Percentiles rank a stretch among this genome's conserved stretches.
Conservation (phyloP, 148 eudicot genomes). For the Drosera capensis region DNA sequence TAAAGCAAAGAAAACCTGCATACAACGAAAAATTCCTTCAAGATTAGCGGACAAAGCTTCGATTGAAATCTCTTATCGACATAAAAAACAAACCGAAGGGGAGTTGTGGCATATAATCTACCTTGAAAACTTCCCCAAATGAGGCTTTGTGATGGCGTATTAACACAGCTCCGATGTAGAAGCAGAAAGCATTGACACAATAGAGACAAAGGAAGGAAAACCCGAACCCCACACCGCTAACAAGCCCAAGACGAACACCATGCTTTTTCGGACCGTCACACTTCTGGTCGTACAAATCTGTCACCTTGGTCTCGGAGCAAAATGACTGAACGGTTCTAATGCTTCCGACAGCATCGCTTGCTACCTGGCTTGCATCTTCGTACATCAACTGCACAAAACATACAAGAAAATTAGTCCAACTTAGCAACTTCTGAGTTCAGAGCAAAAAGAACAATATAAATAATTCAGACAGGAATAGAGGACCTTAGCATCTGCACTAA, state of each 20-base stretch:
- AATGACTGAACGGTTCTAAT: constrained; percentile 15
- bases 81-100: too few relatives aligned
- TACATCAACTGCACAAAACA: constrained; percentile 9
- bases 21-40: too few relatives aligned
- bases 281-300: constrained; percentile 11
- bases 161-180: constrained; percentile 59
- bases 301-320: constrained; percentile 12
- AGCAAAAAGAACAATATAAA: not conserved
- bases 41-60: too few relatives aligned
- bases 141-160: constrained; percentile 39
- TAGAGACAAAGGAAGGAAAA: constrained; percentile 37
- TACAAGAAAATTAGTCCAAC: too few relatives aligned
- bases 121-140: constrained; percentile 65
- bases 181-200: constrained; percentile 59
- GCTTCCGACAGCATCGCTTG: constrained; percentile 15
- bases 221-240: constrained; percentile 63
- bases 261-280: constrained; percentile 49
- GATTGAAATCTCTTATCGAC: too few relatives aligned
- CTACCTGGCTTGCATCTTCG: constrained; percentile 17
- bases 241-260: constrained; percentile 47
- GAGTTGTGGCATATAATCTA: too few relatives aligned
- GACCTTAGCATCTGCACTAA: constrained; percentile 64
- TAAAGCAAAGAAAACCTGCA: too few relatives aligned
- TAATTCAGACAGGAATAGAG: not conserved
- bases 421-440: too few relatives aligned